phyloP scores from a whole-genome alignment of 208 protist species.

The Leishmania lainsoni region DNA sequence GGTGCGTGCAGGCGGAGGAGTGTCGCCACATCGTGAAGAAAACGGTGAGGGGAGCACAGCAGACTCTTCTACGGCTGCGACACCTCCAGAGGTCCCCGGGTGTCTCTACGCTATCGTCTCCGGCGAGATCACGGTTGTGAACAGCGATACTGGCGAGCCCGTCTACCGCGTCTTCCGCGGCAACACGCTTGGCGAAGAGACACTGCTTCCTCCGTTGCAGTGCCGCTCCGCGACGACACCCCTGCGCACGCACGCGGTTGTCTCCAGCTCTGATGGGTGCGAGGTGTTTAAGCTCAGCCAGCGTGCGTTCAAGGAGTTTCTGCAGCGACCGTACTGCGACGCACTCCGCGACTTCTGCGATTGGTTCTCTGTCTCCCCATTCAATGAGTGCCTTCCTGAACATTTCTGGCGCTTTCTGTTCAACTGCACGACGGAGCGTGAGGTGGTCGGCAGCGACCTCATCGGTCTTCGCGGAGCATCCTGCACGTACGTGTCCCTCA shows the following conservation, averaged over 20 bases:
- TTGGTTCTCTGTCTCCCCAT: conserved; percentile 19
- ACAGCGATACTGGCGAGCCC: not conserved
- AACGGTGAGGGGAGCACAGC: not conserved
- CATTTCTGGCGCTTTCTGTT: conserved; percentile 20
- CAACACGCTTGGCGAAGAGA: conserved; percentile 14
- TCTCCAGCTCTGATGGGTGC: conserved; percentile 11
- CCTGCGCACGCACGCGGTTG: conserved; percentile 15
- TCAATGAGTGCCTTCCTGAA: conserved; percentile 17
- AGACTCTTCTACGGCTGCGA: not conserved
- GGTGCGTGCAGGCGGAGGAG: not conserved
- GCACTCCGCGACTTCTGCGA: conserved; percentile 17
- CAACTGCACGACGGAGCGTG: conserved; percentile 21
- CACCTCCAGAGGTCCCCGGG: not conserved
- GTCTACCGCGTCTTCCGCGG: conserved; percentile 3
- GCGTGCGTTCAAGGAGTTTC: conserved; percentile 3
- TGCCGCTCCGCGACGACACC: conserved; percentile 1
- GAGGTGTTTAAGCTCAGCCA: conserved; percentile 16
- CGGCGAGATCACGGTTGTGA: conserved; percentile 12
- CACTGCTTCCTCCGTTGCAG: conserved; percentile 11
- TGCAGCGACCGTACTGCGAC: conserved; percentile 17
- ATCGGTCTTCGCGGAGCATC: conserved; percentile 6
- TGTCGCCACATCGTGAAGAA: not conserved
- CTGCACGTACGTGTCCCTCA: conserved; percentile 1
- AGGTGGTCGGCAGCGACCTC: conserved; percentile 14
- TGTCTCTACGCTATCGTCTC: conserved; percentile 17